Evolutionary conservation across 129 eudicot species (phyloP).

Genomic region (Escallonia herrerae): DNA sequence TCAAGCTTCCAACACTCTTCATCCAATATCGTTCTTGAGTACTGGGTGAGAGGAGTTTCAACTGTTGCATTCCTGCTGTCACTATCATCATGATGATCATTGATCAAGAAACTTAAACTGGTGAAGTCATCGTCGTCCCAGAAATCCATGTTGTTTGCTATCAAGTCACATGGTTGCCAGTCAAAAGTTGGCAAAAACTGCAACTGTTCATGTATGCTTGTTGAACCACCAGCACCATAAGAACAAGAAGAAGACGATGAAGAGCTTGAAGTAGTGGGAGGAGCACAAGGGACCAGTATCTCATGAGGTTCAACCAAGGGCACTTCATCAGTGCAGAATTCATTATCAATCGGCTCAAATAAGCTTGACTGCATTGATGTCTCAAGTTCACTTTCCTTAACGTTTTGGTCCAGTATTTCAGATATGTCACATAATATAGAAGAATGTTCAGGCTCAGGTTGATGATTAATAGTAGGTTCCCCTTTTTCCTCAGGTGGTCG

Average conservation of each 20-base stretch:
- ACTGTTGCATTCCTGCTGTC: slow-evolving; percentile 10
- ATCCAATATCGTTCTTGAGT: slow-evolving; percentile 30
- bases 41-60: slow-evolving; percentile 12
- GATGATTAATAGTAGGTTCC: slow-evolving; percentile 21
- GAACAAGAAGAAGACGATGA: slow-evolving; percentile 37
- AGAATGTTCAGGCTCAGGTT: neutral
- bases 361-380: slow-evolving; percentile 14
- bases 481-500: slow-evolving; percentile 7
- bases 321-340: slow-evolving; percentile 60
- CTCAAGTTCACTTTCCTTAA: slow-evolving; percentile 12
- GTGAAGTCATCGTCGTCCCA: slow-evolving; percentile 49
- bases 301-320: slow-evolving; percentile 72
- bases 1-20: slow-evolving; percentile 35
- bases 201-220: slow-evolving; percentile 19
- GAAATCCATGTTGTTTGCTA: slow-evolving; percentile 21
- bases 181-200: slow-evolving; percentile 32
- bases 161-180: slow-evolving; percentile 21
- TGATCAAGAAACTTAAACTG: slow-evolving; percentile 39
- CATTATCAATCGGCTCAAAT: slow-evolving; percentile 19
- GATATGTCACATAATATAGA: no score
- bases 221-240: neutral
- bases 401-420: neutral
- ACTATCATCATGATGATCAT: slow-evolving; percentile 37
- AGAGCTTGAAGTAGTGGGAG: slow-evolving; percentile 25
- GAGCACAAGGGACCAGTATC: slow-evolving; percentile 24